Conservation (phyloP, 2,329 filamentous ascomycete species). For the Onygena corvina region DNA sequence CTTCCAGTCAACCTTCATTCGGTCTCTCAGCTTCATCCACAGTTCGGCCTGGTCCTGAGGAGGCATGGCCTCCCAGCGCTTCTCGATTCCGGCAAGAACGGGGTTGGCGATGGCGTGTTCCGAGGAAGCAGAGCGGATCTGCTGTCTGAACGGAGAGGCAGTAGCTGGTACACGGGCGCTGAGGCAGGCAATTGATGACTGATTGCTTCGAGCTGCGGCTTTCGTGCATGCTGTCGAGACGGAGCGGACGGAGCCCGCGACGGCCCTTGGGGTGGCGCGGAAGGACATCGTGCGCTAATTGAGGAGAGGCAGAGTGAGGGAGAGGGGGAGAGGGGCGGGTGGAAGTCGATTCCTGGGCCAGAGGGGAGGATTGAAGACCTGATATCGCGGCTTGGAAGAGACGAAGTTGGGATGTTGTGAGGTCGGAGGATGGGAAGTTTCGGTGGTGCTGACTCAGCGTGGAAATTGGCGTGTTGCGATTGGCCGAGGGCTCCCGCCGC, state of each 20-base stretch:
- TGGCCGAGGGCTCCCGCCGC: not conserved
- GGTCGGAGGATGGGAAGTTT: conserved; percentile 9
- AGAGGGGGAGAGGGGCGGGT: conserved; percentile 21
- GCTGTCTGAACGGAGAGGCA: conserved; percentile 32
- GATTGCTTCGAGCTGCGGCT: not conserved
- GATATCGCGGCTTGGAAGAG: conserved; percentile 1
- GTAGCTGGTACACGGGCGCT: conserved; percentile 26
- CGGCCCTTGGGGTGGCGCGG: conserved; percentile 36
- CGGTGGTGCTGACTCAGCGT: conserved; percentile 7
- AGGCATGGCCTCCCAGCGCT: conserved; percentile 96
- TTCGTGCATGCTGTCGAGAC: conserved; percentile 15
- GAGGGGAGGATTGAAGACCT: not conserved
- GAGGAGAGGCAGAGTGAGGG: conserved; percentile 11
- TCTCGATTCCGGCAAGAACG: conserved; percentile 95
- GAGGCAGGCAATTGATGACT: conserved; percentile 21
- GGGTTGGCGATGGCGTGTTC: conserved; percentile 96
- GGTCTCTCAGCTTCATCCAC: conserved; percentile 96
- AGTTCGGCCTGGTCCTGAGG: conserved; percentile 98
- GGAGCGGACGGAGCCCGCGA: conserved; percentile 27
- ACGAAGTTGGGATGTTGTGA: conserved; percentile 8
- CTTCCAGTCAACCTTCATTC: conserved; percentile 97
- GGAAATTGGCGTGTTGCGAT: conserved; percentile 1
- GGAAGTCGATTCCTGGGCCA: conserved; percentile 5
- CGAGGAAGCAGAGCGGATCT: conserved; percentile 44
- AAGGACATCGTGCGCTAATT: conserved; percentile 32